A percentile compares a stretch with the other conserved stretches of the same genome.
Conservation (phyloP, 805 yeast species). For the Saccharomycopsis olivae region DNA sequence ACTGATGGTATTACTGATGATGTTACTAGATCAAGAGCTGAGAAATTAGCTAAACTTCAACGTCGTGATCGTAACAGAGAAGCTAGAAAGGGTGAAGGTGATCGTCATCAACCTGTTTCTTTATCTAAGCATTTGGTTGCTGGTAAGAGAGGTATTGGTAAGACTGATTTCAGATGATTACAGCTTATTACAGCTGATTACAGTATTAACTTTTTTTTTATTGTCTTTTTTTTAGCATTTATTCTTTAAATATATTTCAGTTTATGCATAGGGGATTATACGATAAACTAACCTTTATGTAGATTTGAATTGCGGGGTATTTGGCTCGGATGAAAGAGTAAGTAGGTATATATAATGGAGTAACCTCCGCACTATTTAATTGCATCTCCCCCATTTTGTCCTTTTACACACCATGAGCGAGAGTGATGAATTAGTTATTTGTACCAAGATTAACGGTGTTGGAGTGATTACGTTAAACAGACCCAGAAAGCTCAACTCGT, state of each 20-base stretch:
- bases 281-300: too few species aligned
- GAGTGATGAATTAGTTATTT: not conserved
- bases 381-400: too few species aligned
- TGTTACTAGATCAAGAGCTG: slow-evolving; percentile 71
- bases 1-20: slow-evolving; percentile 83
- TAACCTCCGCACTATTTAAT: too few species aligned
- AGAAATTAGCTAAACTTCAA: slow-evolving; percentile 75
- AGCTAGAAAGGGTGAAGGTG: slow-evolving; percentile 94
- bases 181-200: too few species aligned
- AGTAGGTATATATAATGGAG: too few species aligned
- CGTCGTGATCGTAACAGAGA: slow-evolving; percentile 88
- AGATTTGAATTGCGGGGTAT: too few species aligned
- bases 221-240: too few species aligned
- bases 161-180: slow-evolving; percentile 78
- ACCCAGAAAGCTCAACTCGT: slow-evolving; percentile 16
- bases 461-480: slow-evolving; percentile 13
- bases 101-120: slow-evolving; percentile 76
- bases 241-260: too few species aligned
- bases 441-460: not conserved
- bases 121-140: slow-evolving; percentile 90
- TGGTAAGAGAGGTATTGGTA: slow-evolving; percentile 96
- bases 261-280: too few species aligned
- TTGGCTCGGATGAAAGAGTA: too few species aligned
- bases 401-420: not conserved
- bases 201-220: too few species aligned